Conservation (phyloP, 2,329 filamentous ascomycete genomes). For the Alternaria triticimaculans region DNA sequence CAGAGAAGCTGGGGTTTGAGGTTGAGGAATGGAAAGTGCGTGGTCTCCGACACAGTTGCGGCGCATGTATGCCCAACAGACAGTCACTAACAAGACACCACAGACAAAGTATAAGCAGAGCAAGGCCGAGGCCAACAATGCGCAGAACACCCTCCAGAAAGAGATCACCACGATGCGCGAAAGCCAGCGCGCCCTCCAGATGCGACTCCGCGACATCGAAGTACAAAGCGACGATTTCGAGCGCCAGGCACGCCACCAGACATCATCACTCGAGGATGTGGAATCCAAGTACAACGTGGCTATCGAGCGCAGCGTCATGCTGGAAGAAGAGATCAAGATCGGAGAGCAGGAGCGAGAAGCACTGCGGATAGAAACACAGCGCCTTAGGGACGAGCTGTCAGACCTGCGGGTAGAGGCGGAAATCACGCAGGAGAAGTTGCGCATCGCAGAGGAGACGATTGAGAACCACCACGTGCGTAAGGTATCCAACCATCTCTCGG, state of each 20-base stretch:
- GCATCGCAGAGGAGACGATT: slow-evolving; percentile 66
- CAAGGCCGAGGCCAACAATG: slow-evolving; percentile 83
- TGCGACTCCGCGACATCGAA: slow-evolving; percentile 90
- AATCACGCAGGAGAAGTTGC: slow-evolving; percentile 91
- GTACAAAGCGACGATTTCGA: slow-evolving; percentile 99
- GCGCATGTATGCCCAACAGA: neutral
- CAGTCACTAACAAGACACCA: slow-evolving; percentile 5
- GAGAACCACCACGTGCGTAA: slow-evolving; percentile 60
- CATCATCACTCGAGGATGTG: slow-evolving; percentile 93
- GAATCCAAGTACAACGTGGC: slow-evolving; percentile 96
- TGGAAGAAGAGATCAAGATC: slow-evolving; percentile 92
- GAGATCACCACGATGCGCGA: slow-evolving; percentile 94
- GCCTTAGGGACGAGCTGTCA: slow-evolving; percentile 86
- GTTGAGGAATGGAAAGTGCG: slow-evolving; percentile 98
- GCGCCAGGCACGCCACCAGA: slow-evolving; percentile 92
- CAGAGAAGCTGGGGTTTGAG: slow-evolving; percentile 83
- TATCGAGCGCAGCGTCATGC: slow-evolving; percentile 88
- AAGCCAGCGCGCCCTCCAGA: slow-evolving; percentile 77
- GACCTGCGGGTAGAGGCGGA: slow-evolving; percentile 95
- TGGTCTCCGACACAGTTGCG: neutral
- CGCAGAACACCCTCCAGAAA: slow-evolving; percentile 88
- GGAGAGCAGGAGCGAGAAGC: slow-evolving; percentile 91
- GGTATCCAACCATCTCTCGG: slow-evolving; percentile 57
- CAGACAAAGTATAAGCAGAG: slow-evolving; percentile 96
- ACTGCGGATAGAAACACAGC: slow-evolving; percentile 88